These are phyloP conservation scores for Xylaria curta DNA, from an alignment of 495 filamentous ascomycete genomes.

Conservation along the genomic window DNA sequence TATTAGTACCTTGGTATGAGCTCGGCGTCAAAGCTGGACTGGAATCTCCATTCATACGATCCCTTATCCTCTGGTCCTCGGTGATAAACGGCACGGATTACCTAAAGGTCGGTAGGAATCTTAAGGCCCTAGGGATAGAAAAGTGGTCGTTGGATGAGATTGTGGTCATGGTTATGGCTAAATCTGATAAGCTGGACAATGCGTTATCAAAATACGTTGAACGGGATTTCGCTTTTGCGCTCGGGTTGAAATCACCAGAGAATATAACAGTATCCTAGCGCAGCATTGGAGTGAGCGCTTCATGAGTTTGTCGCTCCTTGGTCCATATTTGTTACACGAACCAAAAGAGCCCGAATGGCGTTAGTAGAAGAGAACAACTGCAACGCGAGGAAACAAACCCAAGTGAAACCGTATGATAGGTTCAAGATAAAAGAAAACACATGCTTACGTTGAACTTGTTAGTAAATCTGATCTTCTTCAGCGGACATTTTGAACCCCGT, in stretches of 20 bases:
- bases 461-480: not conserved
- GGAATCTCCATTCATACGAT: not conserved
- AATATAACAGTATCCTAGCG: not conserved
- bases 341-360: too few relatives aligned
- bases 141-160: not conserved
- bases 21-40: not conserved
- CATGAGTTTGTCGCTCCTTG: too few relatives aligned
- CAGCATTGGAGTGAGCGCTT: not conserved
- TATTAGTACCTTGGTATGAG: constrained; percentile 1
- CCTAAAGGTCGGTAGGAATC: not conserved
- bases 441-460: not conserved
- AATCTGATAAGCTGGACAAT: not conserved
- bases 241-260: not conserved
- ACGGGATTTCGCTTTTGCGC: not conserved
- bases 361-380: too few relatives aligned
- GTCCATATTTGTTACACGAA: too few relatives aligned
- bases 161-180: not conserved
- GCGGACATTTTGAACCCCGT: not conserved
- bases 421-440: not conserved
- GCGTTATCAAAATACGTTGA: not conserved
- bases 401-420: not conserved
- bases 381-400: not conserved
- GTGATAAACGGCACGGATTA: not conserved
- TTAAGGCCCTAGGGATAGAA: not conserved
- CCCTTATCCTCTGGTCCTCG: not conserved